These are phyloP conservation scores for Penicillium herquei DNA, from an alignment of 495 filamentous ascomycete genomes.

Conservation along the genomic window DNA sequence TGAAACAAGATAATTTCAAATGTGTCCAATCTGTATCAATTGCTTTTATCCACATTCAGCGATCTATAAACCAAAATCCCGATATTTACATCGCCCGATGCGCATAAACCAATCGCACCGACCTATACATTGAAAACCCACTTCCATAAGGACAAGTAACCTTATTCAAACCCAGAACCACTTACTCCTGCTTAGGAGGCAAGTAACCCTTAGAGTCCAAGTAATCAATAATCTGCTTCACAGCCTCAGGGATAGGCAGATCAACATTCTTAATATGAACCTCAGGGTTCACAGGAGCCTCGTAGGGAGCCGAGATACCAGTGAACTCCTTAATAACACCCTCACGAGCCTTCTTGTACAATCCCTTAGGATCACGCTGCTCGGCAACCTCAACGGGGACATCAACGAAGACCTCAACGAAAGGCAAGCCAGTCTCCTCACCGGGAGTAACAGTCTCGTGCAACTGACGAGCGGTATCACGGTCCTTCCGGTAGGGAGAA, in stretches of 20 bases:
- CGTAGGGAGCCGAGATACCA: constrained; percentile 87
- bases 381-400: constrained; percentile 88
- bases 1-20: no score
- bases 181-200: constrained; percentile 47
- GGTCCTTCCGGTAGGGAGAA: constrained; percentile 86
- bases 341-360: constrained; percentile 93
- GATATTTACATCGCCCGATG: constrained; percentile 1
- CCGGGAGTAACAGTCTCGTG: constrained; percentile 58
- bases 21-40: no score
- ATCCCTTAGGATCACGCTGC: constrained; percentile 89
- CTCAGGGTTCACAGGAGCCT: constrained; percentile 83
- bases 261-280: constrained; percentile 72
- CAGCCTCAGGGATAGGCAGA: constrained; percentile 79
- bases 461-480: constrained; percentile 73
- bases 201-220: constrained; percentile 65
- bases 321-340: constrained; percentile 98
- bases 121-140: not conserved
- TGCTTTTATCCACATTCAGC: constrained; percentile 6
- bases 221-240: constrained; percentile 77
- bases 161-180: not conserved
- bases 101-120: not conserved
- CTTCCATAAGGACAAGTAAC: not conserved
- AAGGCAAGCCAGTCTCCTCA: constrained; percentile 63
- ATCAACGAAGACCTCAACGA: constrained; percentile 92
- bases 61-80: constrained; percentile 10